Evolutionary conservation across 2,329 filamentous ascomycete species (phyloP), one percentile per base, ranked within the genome.

Genomic region (Lecanicillium sp.): DNA sequence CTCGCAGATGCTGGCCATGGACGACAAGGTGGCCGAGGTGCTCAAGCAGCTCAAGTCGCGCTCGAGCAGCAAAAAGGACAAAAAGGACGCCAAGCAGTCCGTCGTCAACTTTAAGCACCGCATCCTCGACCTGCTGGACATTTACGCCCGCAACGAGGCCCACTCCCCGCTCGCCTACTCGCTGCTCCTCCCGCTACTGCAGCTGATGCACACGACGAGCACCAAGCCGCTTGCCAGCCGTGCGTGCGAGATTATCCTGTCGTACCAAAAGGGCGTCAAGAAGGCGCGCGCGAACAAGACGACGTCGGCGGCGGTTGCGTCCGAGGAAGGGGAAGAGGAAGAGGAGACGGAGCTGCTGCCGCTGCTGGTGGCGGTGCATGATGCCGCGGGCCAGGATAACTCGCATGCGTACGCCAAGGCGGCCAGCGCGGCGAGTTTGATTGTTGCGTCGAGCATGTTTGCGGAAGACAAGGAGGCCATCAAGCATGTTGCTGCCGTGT

Each of bases 41-140:
- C 94, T 97, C 71, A 79, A 81, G 48, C 81, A 89, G 48, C 77
- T 76, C 47, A 81, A 87, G 58, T 50, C 51, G 14, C 68, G 67
- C 13, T 65, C 68, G 2, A 81, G 73, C 57, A 82, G 84, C 55
- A 92, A 89, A 65, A 85, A 89, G 61, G 81, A 92, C 54, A 84
- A 84, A 52, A 87, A 87, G 55, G 84, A 90, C 44, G 89, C 90
- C 39, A 92, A 87, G 56, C 84, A 90, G 49, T 87, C 80, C 15
- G 86, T 97, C 55, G 68, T 94, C 52, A 89, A 90, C 62, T 95
- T 98, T 73, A 98, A 98, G 68, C 86, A 87, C 60, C 84, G 89
- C 30, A 83, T 96, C 5, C 74, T 97, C 4, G 92, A 97, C 54
- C 74, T 97, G 1, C 71, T 97, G 10, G 78, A 84, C 44, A 84